Percentiles rank a stretch among this genome's conserved stretches.
Conservation (phyloP, 306 rosid species). For the Ceratonia siliqua region DNA sequence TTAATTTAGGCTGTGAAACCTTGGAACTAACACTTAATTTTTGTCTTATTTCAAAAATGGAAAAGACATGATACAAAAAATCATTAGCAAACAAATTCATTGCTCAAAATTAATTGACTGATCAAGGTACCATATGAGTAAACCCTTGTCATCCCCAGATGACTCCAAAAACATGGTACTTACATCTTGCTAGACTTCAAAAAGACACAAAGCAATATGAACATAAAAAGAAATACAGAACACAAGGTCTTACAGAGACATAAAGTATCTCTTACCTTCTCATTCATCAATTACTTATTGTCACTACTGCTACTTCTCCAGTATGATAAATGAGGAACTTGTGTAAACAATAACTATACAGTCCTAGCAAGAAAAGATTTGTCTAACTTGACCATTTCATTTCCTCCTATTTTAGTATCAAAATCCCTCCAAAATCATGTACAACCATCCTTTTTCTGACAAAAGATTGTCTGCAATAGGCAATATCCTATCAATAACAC, state of each 20-base stretch:
- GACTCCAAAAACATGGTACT: neutral
- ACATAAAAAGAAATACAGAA: neutral
- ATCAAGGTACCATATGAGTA: too few relatives aligned
- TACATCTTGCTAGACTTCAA: neutral
- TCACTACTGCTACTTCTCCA: conserved; percentile 45
- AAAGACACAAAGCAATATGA: neutral
- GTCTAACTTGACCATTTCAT: conserved; percentile 27
- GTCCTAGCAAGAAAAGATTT: conserved; percentile 44
- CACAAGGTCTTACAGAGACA: neutral
- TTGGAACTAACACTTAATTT: neutral
- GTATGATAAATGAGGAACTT: conserved; percentile 42
- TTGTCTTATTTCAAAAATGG: neutral
- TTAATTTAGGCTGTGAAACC: too few relatives aligned
- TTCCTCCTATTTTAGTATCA: conserved; percentile 37
- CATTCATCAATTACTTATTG: conserved; percentile 33
- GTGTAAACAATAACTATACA: too few relatives aligned
- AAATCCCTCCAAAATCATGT: too few relatives aligned
- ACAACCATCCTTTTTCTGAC: conserved; percentile 90
- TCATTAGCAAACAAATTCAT: neutral
- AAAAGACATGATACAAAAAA: too few relatives aligned
- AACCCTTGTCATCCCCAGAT: neutral
- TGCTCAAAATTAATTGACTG: too few relatives aligned
- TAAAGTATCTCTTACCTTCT: conserved; percentile 22
- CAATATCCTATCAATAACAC: conserved; percentile 76
- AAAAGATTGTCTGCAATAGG: conserved; percentile 72